Percentiles rank a stretch among this genome's conserved stretches.
These are phyloP conservation scores for Vaccinium myrtillus DNA, from an alignment of 148 eudicot genomes.

Conservation along the genomic window DNA sequence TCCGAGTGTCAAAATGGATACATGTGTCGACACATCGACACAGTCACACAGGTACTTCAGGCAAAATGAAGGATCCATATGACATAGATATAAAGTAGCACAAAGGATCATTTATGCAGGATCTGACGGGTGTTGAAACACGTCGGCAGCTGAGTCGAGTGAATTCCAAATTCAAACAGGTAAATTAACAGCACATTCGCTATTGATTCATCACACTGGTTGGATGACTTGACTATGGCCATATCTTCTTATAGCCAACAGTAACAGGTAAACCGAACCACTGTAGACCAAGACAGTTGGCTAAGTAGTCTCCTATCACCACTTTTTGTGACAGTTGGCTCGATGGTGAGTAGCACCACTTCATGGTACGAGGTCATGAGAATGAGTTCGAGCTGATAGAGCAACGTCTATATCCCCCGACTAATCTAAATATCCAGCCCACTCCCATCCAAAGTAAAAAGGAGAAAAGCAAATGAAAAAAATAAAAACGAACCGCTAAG, in stretches of 20 bases:
- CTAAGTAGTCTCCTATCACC: background rate
- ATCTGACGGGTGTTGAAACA: background rate
- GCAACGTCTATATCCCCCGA: background rate
- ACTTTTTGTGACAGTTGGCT: background rate
- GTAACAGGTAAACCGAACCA: background rate
- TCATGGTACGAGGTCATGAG: background rate
- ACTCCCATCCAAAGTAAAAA: too few relatives aligned
- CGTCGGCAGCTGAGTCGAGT: background rate
- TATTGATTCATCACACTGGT: background rate
- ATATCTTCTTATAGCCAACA: background rate
- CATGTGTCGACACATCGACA: too few relatives aligned
- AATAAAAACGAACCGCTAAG: background rate
- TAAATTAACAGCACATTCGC: background rate
- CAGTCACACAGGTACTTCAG: too few relatives aligned
- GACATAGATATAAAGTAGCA: background rate
- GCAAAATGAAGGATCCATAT: too few relatives aligned
- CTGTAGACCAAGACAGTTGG: background rate
- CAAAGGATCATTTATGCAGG: background rate
- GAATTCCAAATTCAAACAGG: background rate
- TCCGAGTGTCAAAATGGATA: too few relatives aligned
- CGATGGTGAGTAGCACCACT: background rate
- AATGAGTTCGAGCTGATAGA: background rate
- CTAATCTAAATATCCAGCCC: too few relatives aligned
- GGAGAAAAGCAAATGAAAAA: background rate
- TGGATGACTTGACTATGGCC: background rate